Evolutionary conservation across 352 stramenopile species (phyloP), one percentile per base, ranked within the genome.

Genomic region (Phytophthora kernoviae): DNA sequence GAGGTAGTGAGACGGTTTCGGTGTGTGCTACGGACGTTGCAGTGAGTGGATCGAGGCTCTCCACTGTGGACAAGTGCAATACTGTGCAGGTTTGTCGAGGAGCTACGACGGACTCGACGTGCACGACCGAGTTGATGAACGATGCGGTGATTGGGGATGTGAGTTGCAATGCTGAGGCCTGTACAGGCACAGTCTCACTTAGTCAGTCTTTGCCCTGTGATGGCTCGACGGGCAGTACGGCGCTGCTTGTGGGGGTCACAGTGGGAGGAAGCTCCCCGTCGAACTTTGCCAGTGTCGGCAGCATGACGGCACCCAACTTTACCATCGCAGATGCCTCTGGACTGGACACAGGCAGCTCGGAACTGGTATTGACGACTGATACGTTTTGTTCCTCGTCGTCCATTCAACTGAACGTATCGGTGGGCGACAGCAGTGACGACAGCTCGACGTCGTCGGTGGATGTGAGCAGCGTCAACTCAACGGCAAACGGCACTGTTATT

Each of bases 21-120:
- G 73, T 90, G 18, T 94, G 86, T 39, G 62, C 84, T 18, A 67
- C 53, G 4, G 26, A 58, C 8, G 45, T 93, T 7, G 39, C 59
- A 10, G 51, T 94, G 27, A 83, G 59, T 18, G 86, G 67, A 41
- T 72, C 66, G 26, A 71, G 75, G 14, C 74, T 94, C 26, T 93
- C 84, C 27, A 57, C 37, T 18, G 43, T 81, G 1, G 64, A 67
- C 3, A 72, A 55, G 15, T 94, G 86, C 60, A 93, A 90, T 54
- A 52, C 66, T 8, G 82, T 73, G 0, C 53, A 83, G 42, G 50
- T 93, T 1, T 94, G 86, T 43, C 66, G 64, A 15, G 86, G 86
- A 5, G 68, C 73, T 0, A 30, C 54, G 1, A 62, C 57, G 2
- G 81, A 84, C 57, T 76, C 70, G 17, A 54, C 60, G 26, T 94